A percentile compares a stretch with the other conserved stretches of the same genome.
phyloP scores from a whole-genome alignment of 2,329 filamentous ascomycete genomes.

The Cercospora sp. region DNA sequence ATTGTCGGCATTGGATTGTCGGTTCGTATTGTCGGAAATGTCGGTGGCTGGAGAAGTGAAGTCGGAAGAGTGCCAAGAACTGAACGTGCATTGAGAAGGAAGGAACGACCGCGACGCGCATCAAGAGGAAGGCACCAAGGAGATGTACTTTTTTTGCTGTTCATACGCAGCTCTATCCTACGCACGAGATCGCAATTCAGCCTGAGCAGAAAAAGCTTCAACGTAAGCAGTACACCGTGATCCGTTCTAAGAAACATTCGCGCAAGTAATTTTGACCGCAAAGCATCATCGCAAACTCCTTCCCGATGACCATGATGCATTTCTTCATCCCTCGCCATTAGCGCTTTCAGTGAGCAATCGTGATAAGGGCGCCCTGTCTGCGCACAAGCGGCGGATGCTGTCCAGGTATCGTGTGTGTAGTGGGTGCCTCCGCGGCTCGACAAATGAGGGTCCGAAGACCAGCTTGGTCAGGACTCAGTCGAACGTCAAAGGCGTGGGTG shows the following conservation, averaged over 20 bases:
- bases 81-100: not conserved
- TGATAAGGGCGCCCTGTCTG: constrained; percentile 23
- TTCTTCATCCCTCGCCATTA: constrained; percentile 29
- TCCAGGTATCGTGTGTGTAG: constrained; percentile 22
- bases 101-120: not conserved
- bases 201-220: constrained; percentile 36
- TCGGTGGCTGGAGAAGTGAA: constrained; percentile 1
- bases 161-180: constrained; percentile 32
- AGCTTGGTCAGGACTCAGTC: constrained; percentile 27
- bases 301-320: constrained; percentile 30
- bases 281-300: constrained; percentile 29
- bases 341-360: constrained; percentile 22
- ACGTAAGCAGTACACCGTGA: constrained; percentile 31
- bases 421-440: constrained; percentile 26
- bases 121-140: constrained; percentile 13
- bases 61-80: not conserved
- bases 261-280: constrained; percentile 34
- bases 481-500: constrained; percentile 27
- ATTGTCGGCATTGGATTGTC: not conserved
- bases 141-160: constrained; percentile 20
- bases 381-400: constrained; percentile 24
- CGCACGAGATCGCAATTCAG: constrained; percentile 37
- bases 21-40: not conserved
- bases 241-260: constrained; percentile 33
- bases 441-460: constrained; percentile 9